These are phyloP conservation scores for Tylopilus balloui DNA, from an alignment of 768 basidiomycete species.

Conservation along the genomic window DNA sequence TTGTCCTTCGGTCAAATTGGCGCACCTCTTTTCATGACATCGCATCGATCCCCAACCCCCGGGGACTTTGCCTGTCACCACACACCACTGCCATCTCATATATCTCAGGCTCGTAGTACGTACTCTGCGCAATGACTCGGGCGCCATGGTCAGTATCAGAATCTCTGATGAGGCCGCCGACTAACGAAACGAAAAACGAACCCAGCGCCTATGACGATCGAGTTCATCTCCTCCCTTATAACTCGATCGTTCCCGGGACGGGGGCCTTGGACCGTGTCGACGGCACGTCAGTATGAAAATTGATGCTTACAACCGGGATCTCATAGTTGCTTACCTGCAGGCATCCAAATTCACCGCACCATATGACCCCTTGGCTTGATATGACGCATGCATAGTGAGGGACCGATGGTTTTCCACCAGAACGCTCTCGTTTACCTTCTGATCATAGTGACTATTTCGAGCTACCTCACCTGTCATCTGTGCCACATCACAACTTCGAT, in stretches of 20 bases:
- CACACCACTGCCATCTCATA: not conserved
- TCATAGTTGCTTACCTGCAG: slow-evolving; percentile 7
- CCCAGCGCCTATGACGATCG: slow-evolving; percentile 9
- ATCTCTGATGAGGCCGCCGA: not conserved
- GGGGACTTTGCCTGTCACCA: slow-evolving; percentile 4
- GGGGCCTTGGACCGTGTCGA: not conserved
- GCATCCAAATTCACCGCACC: not conserved
- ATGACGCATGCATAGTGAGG: slow-evolving; percentile 11
- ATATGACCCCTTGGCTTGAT: not conserved
- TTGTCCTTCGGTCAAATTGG: slow-evolving; percentile 1
- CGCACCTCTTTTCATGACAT: slow-evolving; percentile 14
- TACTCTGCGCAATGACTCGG: slow-evolving; percentile 10
- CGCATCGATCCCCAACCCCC: slow-evolving; percentile 7
- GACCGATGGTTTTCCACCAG: not conserved
- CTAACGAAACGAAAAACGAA: slow-evolving; percentile 1
- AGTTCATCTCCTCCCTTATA: not conserved
- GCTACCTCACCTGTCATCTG: not conserved
- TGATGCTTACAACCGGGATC: not conserved
- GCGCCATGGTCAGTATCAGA: slow-evolving; percentile 6
- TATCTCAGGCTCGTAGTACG: not conserved
- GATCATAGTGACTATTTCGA: slow-evolving; percentile 4
- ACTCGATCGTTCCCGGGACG: not conserved
- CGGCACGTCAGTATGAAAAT: slow-evolving; percentile 8
- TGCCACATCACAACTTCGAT: not conserved
- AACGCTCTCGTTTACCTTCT: not conserved